Base-by-base conservation (phyloP, 2,329 filamentous ascomycete species). In the Sporothrix pseudoabietina region DNA sequence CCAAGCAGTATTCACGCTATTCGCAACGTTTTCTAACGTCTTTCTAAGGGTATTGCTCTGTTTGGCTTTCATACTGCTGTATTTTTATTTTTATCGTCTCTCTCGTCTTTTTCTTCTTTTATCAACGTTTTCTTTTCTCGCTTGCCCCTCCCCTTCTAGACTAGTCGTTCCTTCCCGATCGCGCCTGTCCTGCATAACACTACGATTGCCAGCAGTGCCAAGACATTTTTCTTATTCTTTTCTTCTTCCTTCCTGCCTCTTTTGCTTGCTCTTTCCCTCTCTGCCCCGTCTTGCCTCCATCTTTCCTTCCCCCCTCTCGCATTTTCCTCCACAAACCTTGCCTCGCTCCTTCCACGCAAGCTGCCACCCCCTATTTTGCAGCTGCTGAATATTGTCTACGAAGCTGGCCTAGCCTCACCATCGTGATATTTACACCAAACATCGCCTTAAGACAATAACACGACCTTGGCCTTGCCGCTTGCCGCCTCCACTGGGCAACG, bases 371-470 rank as follows among this genome's bases (percentile, higher is more conserved):
- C 47, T 69, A 69, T 69, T 39, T 49, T 39, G 49, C n/a, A 32
- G 39, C 54, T 32, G 16, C 26, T 59, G 69, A 19, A 32, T 59
- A 16, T 71, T 71, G 39, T 59, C 69, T 59, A 65, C 55, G 54
- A 71, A 65, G 57, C 39, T 49, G 30, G 69, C 52, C 54, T 71
- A 65, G 69, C 57, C 14, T 63, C 41, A 16, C 32, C 10, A 35
- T 69, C 66, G 44, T 54, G 65, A 68, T 44, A 52, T 35, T 54
- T 8, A 39, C 61, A 47, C 22, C 39, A 66, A 30, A 30, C 66
- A 54, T 69, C 26, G 26, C 63, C 41, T 32, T 32, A 39, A 41
- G 68, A 55, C 69, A 61, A 71, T 10, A 52, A 65, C 30, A 71
- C 16, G 41, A 26, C 69, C 30, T 35, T 63, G 55, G 55, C 54